phyloP scores from a whole-genome alignment of 768 basidiomycete species.

The Gloeophyllum trabeum region DNA sequence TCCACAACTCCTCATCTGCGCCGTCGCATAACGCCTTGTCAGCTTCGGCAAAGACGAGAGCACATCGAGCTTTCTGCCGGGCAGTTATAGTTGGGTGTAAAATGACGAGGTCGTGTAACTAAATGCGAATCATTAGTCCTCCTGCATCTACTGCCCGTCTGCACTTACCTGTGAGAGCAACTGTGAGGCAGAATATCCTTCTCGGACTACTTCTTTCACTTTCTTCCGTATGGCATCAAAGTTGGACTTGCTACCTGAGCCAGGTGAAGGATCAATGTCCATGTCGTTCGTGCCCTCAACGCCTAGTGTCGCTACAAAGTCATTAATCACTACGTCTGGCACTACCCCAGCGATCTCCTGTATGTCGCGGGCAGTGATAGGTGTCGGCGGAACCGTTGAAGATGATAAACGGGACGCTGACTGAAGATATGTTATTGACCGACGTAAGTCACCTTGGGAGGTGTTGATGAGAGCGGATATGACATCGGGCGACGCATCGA shows the following conservation, averaged over 20 bases:
- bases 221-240: constrained; percentile 58
- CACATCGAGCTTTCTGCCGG: constrained; percentile 71
- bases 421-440: constrained; percentile 95
- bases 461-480: constrained; percentile 64
- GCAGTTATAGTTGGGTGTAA: constrained; percentile 73
- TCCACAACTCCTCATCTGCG: constrained; percentile 94
- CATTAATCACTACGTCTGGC: constrained; percentile 58
- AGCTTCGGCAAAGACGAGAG: constrained; percentile 82
- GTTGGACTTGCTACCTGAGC: constrained; percentile 15
- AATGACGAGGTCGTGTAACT: constrained; percentile 89
- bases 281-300: constrained; percentile 53
- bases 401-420: constrained; percentile 84
- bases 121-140: constrained; percentile 5
- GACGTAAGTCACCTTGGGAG: constrained; percentile 88
- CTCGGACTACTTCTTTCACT: constrained; percentile 68
- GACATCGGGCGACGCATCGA: constrained; percentile 46
- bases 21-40: constrained; percentile 96
- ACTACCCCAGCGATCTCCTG: constrained; percentile 98
- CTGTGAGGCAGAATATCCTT: constrained; percentile 90
- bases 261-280: constrained; percentile 25
- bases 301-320: constrained; percentile 63
- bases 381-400: constrained; percentile 58
- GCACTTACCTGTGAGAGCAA: constrained; percentile 70
- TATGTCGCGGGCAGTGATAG: constrained; percentile 69
- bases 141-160: constrained; percentile 4